A percentile compares a stretch with the other conserved stretches of the same genome.
Conservation (phyloP, 805 yeast genomes). For the Dipodascopsis uninucleata region DNA sequence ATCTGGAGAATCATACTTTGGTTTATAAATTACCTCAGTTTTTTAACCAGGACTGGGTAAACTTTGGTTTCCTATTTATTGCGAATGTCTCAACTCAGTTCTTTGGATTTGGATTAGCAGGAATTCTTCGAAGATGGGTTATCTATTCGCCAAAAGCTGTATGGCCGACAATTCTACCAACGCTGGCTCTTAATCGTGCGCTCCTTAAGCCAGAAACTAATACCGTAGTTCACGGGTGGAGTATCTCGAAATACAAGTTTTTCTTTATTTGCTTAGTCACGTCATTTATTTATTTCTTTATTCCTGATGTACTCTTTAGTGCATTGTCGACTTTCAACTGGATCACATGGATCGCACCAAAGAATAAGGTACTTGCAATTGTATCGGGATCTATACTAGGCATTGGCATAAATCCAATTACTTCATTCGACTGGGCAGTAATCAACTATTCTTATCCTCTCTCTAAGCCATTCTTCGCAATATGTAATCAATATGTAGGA, state of each 20-base stretch:
- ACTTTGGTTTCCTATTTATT: slow-evolving; percentile 51
- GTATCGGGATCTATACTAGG: slow-evolving; percentile 64
- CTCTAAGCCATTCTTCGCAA: slow-evolving; percentile 45
- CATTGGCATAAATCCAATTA: slow-evolving; percentile 60
- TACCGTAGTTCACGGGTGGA: slow-evolving; percentile 56
- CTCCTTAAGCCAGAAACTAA: slow-evolving; percentile 43
- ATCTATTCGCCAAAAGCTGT: slow-evolving; percentile 56
- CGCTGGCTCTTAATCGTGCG: slow-evolving; percentile 49
- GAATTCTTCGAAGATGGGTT: slow-evolving; percentile 55
- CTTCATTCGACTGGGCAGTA: slow-evolving; percentile 64
- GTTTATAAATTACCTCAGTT: slow-evolving; percentile 33
- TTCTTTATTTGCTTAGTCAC: slow-evolving; percentile 43
- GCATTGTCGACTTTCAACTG: slow-evolving; percentile 59
- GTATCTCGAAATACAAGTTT: slow-evolving; percentile 49
- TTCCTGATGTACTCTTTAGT: slow-evolving; percentile 58
- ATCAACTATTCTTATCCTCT: slow-evolving; percentile 32
- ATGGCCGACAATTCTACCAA: slow-evolving; percentile 54
- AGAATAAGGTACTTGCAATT: slow-evolving; percentile 56
- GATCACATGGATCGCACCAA: slow-evolving; percentile 62
- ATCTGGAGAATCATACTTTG: slow-evolving; percentile 7
- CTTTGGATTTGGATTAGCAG: slow-evolving; percentile 66
- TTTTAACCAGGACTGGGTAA: slow-evolving; percentile 37
- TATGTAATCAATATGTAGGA: slow-evolving; percentile 38
- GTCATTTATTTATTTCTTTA: slow-evolving; percentile 51
- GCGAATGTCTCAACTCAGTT: slow-evolving; percentile 55